phyloP scores from a whole-genome alignment of 768 basidiomycete genomes.

The Antrodiella citrinella region DNA sequence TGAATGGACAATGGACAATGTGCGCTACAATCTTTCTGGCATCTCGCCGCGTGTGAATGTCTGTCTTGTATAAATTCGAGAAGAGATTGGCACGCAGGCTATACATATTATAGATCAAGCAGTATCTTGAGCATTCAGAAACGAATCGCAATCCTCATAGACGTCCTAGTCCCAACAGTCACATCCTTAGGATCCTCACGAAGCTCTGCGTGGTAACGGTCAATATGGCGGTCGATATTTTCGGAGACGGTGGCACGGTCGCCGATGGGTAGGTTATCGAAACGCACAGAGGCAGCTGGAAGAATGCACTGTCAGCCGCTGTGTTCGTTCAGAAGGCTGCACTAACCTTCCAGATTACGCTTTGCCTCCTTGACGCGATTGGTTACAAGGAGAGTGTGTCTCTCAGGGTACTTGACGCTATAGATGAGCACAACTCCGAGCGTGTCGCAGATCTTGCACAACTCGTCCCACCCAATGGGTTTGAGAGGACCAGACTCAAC shows the following conservation, averaged over 20 bases:
- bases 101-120: no score
- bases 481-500: not conserved
- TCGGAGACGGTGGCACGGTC: not conserved
- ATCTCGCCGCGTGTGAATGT: no score
- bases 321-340: no score
- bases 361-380: not conserved
- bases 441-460: not conserved
- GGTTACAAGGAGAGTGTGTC: no score
- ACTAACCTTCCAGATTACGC: not conserved
- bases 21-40: no score
- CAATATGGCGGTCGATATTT: not conserved
- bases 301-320: not conserved
- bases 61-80: no score
- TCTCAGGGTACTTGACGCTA: not conserved
- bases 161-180: no score
- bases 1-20: no score
- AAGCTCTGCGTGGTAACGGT: not conserved
- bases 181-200: no score
- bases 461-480: not conserved
- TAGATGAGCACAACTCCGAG: not conserved
- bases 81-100: no score
- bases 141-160: no score
- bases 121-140: no score
- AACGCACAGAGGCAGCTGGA: not conserved
- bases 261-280: not conserved